A percentile compares a stretch with the other conserved stretches of the same genome.
These are phyloP conservation scores for Eucalyptus tenuipes DNA, from an alignment of 345 rosid genomes.

Conservation along the genomic window DNA sequence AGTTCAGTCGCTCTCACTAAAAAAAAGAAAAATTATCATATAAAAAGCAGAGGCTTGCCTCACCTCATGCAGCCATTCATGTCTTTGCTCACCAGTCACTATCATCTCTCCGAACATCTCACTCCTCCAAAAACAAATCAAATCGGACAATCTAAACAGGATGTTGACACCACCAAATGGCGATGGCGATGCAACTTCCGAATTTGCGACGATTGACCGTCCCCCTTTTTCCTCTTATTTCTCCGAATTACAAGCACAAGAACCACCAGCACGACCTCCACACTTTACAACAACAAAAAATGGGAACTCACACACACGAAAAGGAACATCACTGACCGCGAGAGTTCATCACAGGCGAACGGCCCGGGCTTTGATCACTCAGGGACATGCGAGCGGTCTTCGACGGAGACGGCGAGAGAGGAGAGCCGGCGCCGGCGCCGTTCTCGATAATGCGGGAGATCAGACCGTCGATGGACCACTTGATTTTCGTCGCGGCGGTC, in stretches of 20 bases:
- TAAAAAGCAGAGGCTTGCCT: background rate
- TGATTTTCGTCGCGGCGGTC: background rate
- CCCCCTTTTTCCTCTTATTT: background rate
- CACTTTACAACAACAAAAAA: background rate
- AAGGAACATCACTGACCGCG: background rate
- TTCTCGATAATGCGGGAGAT: background rate
- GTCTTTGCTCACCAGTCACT: background rate
- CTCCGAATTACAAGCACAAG: background rate
- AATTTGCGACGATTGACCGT: background rate
- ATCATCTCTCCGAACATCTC: background rate
- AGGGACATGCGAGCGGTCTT: background rate
- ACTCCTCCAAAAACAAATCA: background rate
- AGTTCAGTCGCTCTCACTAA: background rate
- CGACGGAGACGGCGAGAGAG: background rate
- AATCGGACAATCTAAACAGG: background rate
- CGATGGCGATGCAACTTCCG: background rate
- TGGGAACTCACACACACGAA: background rate
- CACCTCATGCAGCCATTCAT: background rate
- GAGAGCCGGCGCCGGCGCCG: background rate
- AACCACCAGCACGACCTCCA: background rate
- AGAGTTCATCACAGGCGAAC: background rate
- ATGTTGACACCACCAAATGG: background rate
- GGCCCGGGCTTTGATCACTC: background rate
- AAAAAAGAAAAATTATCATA: background rate
- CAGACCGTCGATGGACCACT: background rate